Evolutionary conservation across 805 yeast species (phyloP).

Genomic region (Zygoascus ofunaensis): DNA sequence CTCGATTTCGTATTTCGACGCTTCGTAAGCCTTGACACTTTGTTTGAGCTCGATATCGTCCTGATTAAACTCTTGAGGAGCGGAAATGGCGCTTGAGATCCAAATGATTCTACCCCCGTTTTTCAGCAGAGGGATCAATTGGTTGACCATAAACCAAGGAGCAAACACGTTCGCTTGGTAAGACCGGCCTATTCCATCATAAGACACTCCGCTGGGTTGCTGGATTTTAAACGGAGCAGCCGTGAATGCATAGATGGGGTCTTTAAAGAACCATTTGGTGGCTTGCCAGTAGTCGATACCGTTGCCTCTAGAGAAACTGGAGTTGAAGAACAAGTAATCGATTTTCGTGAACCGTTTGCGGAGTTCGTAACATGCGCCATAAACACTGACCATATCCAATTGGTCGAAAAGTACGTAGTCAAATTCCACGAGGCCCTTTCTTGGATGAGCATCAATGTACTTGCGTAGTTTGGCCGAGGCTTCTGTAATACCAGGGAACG

Average conservation of each 20-base stretch:
- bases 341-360: conserved; percentile 52
- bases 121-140: conserved; percentile 44
- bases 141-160: conserved; percentile 76
- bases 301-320: conserved; percentile 79
- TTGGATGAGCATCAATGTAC: conserved; percentile 15
- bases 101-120: conserved; percentile 59
- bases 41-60: conserved; percentile 65
- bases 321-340: conserved; percentile 75
- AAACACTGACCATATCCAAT: conserved; percentile 76
- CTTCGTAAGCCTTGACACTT: conserved; percentile 71
- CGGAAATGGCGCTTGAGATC: conserved; percentile 80
- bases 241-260: conserved; percentile 79
- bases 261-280: conserved; percentile 48
- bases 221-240: conserved; percentile 76
- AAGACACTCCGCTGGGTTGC: conserved; percentile 61
- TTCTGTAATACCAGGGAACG: conserved; percentile 74
- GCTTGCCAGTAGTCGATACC: conserved; percentile 88
- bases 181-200: conserved; percentile 74
- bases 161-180: conserved; percentile 97
- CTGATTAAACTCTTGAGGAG: conserved; percentile 61
- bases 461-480: conserved; percentile 47
- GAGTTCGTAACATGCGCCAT: conserved; percentile 66
- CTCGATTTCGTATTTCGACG: conserved; percentile 82
- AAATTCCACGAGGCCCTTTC: conserved; percentile 62
- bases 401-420: conserved; percentile 89